These are phyloP conservation scores for Proliferodiscus dingleyae DNA, from an alignment of 2,329 filamentous ascomycete genomes.

Conservation along the genomic window DNA sequence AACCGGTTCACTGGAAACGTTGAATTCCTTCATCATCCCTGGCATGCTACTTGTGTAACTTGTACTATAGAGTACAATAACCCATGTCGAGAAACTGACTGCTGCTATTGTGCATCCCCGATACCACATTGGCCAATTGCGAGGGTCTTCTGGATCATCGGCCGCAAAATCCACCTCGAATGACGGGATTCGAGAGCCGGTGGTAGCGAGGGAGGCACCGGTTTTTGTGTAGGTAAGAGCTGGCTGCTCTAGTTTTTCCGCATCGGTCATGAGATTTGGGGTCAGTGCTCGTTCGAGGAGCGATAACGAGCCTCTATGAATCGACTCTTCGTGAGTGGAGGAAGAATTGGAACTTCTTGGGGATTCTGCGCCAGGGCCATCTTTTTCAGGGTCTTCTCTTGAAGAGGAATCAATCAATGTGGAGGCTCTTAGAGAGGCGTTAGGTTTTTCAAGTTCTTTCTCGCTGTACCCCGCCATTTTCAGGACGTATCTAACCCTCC, in stretches of 20 bases:
- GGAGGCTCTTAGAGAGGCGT: conserved; percentile 3
- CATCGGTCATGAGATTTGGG: conserved; percentile 35
- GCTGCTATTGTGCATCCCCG: conserved; percentile 34
- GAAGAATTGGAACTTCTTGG: conserved; percentile 13
- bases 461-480: conserved; percentile 1
- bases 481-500: background rate
- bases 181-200: conserved; percentile 44
- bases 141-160: conserved; percentile 58
- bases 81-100: conserved; percentile 35
- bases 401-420: conserved; percentile 4
- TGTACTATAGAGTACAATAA: conserved; percentile 66
- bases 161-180: conserved; percentile 72
- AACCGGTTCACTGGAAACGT: conserved; percentile 50
- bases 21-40: conserved; percentile 64
- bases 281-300: conserved; percentile 38
- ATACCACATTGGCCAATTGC: conserved; percentile 58
- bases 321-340: conserved; percentile 15
- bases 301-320: conserved; percentile 30
- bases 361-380: conserved; percentile 11
- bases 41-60: conserved; percentile 70
- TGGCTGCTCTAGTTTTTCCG: conserved; percentile 34
- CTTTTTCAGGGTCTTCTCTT: conserved; percentile 17
- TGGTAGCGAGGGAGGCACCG: conserved; percentile 41
- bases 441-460: background rate
- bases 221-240: conserved; percentile 35